These are phyloP conservation scores for Barbatosphaeria neglecta DNA, from an alignment of 495 filamentous ascomycete genomes.

Conservation along the genomic window DNA sequence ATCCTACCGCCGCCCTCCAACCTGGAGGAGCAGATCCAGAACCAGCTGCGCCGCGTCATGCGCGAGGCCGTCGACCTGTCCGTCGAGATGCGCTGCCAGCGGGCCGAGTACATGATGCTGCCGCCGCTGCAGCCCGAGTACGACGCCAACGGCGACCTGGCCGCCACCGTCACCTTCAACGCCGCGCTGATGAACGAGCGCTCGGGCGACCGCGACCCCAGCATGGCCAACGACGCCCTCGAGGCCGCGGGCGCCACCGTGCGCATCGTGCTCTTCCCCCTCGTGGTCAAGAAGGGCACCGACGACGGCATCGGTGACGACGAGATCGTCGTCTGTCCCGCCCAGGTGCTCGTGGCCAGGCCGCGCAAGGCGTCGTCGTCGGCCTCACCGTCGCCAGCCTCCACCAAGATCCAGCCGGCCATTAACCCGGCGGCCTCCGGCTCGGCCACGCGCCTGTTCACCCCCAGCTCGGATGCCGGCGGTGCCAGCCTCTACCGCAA, in stretches of 20 bases:
- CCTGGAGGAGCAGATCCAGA: conserved; percentile 58
- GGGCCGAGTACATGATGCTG: conserved; percentile 94
- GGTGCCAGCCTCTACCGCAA: conserved; percentile 9
- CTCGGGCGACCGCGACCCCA: conserved; percentile 52
- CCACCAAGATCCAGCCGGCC: neutral
- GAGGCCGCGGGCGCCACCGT: conserved; percentile 67
- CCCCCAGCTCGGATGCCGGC: conserved; percentile 17
- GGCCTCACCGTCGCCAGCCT: no score
- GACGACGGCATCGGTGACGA: conserved; percentile 74
- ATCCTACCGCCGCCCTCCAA: conserved; percentile 75
- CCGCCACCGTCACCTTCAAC: conserved; percentile 67
- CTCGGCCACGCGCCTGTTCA: conserved; percentile 13
- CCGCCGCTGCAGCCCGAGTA: conserved; percentile 92
- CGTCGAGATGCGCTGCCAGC: conserved; percentile 92
- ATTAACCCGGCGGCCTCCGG: conserved; percentile 3
- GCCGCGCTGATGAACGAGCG: conserved; percentile 88
- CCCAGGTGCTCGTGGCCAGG: conserved; percentile 70
- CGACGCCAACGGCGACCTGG: conserved; percentile 81
- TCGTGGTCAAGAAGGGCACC: conserved; percentile 89
- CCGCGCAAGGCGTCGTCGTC: no score
- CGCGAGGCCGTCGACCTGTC: conserved; percentile 73
- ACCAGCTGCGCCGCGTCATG: conserved; percentile 74
- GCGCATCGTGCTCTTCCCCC: conserved; percentile 81
- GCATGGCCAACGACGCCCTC: conserved; percentile 54
- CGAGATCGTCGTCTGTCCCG: conserved; percentile 85